Conservation (phyloP, 306 rosid genomes). For the Albizia julibrissin region DNA sequence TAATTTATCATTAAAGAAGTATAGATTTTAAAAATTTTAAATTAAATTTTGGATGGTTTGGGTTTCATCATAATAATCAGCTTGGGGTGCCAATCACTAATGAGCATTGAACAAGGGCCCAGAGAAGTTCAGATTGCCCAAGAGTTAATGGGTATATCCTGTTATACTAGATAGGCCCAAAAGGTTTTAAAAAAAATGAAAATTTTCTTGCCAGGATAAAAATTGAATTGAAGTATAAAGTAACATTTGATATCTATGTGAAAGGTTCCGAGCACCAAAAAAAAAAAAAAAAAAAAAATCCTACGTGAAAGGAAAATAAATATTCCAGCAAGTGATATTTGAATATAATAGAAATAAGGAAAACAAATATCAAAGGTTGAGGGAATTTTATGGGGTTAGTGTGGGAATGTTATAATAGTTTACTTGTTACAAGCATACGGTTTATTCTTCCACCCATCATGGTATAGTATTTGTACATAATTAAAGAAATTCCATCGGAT, state of each 20-base stretch:
- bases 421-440: too few species aligned
- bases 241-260: not conserved
- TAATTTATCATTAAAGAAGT: too few species aligned
- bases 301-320: not conserved
- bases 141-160: not conserved
- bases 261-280: too few species aligned
- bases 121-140: too few species aligned
- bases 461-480: not conserved
- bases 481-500: slow-evolving; percentile 1
- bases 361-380: not conserved
- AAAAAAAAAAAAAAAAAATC: too few species aligned
- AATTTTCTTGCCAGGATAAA: too few species aligned
- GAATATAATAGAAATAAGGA: not conserved
- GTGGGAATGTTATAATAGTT: not conserved
- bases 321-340: not conserved
- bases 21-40: too few species aligned
- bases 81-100: not conserved
- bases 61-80: not conserved
- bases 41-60: too few species aligned
- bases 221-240: not conserved
- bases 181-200: too few species aligned
- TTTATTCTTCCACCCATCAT: too few species aligned
- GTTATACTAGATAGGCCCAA: not conserved
- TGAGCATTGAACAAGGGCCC: not conserved
- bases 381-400: not conserved